phyloP scores from a whole-genome alignment of 768 basidiomycete genomes.

The Leucocoprinus leucothites region DNA sequence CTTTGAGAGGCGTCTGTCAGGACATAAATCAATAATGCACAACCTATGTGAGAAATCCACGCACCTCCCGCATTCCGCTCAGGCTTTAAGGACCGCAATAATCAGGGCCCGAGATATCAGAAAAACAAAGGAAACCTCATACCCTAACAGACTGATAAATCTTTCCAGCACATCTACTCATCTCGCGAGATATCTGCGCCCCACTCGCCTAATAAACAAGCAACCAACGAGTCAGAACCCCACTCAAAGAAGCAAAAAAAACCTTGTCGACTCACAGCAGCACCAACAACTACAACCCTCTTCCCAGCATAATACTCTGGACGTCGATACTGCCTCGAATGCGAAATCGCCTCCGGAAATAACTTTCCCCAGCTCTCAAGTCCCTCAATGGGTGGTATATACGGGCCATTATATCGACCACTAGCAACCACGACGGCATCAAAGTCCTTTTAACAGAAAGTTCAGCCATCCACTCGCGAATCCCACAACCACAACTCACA shows the following conservation, averaged over 20 bases:
- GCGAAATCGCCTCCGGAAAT: slow-evolving; percentile 31
- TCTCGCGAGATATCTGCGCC: slow-evolving; percentile 32
- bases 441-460: slow-evolving; percentile 26
- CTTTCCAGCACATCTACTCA: slow-evolving; percentile 27
- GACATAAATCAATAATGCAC: too few relatives aligned
- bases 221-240: neutral
- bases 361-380: slow-evolving; percentile 29
- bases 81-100: too few relatives aligned
- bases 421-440: slow-evolving; percentile 33
- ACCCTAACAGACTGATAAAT: slow-evolving; percentile 30
- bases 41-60: too few relatives aligned
- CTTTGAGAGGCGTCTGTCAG: neutral
- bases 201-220: slow-evolving; percentile 27
- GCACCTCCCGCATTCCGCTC: too few relatives aligned
- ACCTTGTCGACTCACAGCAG: slow-evolving; percentile 26
- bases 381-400: slow-evolving; percentile 30
- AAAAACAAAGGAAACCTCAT: slow-evolving; percentile 1
- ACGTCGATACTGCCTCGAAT: slow-evolving; percentile 40
- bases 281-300: slow-evolving; percentile 42
- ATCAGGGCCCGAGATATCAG: too few relatives aligned
- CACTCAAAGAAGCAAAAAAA: too few relatives aligned
- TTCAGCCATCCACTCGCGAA: neutral
- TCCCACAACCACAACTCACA: slow-evolving; percentile 19
- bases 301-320: slow-evolving; percentile 34
- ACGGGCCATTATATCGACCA: slow-evolving; percentile 32